Conservation (phyloP, 2,329 filamentous ascomycete genomes). For the Zymoseptoria brevis region DNA sequence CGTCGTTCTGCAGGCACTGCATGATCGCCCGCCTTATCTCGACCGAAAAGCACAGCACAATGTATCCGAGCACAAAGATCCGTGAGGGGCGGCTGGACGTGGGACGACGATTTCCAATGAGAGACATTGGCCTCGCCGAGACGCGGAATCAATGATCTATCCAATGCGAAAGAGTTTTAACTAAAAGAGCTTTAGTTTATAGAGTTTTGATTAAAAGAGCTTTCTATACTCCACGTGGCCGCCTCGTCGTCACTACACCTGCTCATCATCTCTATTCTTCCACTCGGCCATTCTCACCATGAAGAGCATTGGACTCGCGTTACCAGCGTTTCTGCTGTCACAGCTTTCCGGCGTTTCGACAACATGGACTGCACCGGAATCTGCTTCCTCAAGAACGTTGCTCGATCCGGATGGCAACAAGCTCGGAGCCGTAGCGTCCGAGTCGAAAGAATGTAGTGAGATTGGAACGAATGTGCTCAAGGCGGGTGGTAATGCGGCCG, state of each 20-base stretch:
- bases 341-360: conserved; percentile 10
- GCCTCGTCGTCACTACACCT: background rate
- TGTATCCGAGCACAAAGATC: too few species aligned
- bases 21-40: too few species aligned
- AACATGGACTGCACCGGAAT: conserved; percentile 7
- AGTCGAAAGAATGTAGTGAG: conserved; percentile 38
- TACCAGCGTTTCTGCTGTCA: conserved; percentile 15
- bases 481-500: conserved; percentile 45
- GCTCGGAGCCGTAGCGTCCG: conserved; percentile 41
- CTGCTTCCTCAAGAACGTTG: conserved; percentile 7
- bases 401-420: conserved; percentile 19
- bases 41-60: too few species aligned
- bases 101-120: too few species aligned
- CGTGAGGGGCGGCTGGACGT: too few species aligned
- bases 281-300: conserved; percentile 6
- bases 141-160: background rate
- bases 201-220: too few species aligned
- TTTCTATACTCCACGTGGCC: background rate
- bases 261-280: background rate
- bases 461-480: conserved; percentile 42
- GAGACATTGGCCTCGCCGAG: too few species aligned
- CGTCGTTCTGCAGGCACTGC: too few species aligned
- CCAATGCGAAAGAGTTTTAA: too few species aligned
- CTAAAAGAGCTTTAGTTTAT: too few species aligned
- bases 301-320: conserved; percentile 6